Evolutionary conservation across 371 early-diverging fungal genomes (phyloP).

Genomic region (Mucor indicus): DNA sequence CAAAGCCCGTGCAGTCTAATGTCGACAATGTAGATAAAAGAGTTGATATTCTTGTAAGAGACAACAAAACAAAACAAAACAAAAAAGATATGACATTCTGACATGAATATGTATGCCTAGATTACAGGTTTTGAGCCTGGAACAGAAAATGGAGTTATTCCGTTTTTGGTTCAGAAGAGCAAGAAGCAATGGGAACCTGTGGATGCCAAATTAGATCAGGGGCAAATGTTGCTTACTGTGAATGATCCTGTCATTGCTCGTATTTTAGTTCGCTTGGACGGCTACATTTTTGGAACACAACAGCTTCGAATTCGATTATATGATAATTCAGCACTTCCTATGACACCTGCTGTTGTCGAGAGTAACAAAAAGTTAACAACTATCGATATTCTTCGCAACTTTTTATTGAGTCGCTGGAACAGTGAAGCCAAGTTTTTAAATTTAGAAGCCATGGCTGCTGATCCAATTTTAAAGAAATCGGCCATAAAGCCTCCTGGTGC

Average conservation of each 20-base stretch:
- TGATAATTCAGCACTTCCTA: constrained; percentile 12
- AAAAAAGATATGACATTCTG: too few relatives aligned
- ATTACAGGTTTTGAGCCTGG: constrained; percentile 35
- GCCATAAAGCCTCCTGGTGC: constrained; percentile 46
- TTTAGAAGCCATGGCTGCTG: constrained; percentile 47
- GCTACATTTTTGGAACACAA: constrained; percentile 38
- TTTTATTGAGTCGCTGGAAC: constrained; percentile 51
- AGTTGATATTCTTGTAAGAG: constrained; percentile 33
- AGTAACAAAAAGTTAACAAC: constrained; percentile 23
- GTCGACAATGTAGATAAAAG: constrained; percentile 9
- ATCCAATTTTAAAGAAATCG: constrained; percentile 47
- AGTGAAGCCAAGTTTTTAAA: constrained; percentile 41
- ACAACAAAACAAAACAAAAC: too few relatives aligned
- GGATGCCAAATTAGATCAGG: constrained; percentile 26
- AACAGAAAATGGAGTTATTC: constrained; percentile 30
- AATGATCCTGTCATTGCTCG: constrained; percentile 32
- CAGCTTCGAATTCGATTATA: constrained; percentile 27
- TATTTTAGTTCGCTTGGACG: constrained; percentile 39
- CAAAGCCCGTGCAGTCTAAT: constrained; percentile 6
- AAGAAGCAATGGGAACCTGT: constrained; percentile 44
- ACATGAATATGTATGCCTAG: constrained; percentile 2
- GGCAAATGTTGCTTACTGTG: constrained; percentile 35
- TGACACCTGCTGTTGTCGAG: constrained; percentile 10
- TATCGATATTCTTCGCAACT: constrained; percentile 39
- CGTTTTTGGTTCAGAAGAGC: constrained; percentile 35